Percentiles rank a stretch among this genome's conserved stretches.
phyloP scores from a whole-genome alignment of 345 rosid genomes.

The Physaria fendleri region DNA sequence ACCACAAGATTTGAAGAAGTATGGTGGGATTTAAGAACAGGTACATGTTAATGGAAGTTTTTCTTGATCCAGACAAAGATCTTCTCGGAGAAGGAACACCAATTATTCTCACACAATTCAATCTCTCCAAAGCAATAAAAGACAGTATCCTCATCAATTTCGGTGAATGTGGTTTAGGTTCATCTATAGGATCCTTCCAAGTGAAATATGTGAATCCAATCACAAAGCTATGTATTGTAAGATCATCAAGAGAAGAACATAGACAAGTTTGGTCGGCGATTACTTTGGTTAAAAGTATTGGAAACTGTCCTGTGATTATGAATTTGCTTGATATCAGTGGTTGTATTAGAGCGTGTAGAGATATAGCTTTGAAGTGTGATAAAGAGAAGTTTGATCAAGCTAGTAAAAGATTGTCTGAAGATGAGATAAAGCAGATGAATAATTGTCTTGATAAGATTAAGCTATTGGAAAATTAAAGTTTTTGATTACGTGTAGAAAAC shows the following conservation, averaged over 20 bases:
- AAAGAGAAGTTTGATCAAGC: conserved; percentile 58
- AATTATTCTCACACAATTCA: conserved; percentile 55
- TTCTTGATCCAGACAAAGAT: conserved; percentile 61
- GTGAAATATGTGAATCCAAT: conserved; percentile 73
- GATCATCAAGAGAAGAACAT: conserved; percentile 67
- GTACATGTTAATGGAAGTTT: conserved; percentile 68
- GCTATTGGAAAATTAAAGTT: conserved; percentile 35
- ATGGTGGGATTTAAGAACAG: conserved; percentile 81
- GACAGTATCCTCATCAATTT: conserved; percentile 64
- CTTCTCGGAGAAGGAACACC: conserved; percentile 43
- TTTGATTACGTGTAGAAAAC: background rate
- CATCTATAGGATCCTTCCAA: conserved; percentile 58
- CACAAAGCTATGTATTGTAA: conserved; percentile 59
- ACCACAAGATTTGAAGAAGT: background rate
- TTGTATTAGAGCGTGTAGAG: conserved; percentile 60
- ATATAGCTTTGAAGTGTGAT: conserved; percentile 68
- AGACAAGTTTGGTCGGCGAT: conserved; percentile 73
- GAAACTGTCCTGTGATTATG: conserved; percentile 54
- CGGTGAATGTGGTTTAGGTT: conserved; percentile 72
- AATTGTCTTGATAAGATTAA: conserved; percentile 62
- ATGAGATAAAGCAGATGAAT: conserved; percentile 48
- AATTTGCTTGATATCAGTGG: conserved; percentile 71
- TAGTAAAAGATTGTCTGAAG: conserved; percentile 41
- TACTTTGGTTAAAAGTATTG: conserved; percentile 59
- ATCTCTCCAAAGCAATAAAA: conserved; percentile 52